Conservation (phyloP, 495 filamentous ascomycete genomes). For the Bathelium albidoporum region DNA sequence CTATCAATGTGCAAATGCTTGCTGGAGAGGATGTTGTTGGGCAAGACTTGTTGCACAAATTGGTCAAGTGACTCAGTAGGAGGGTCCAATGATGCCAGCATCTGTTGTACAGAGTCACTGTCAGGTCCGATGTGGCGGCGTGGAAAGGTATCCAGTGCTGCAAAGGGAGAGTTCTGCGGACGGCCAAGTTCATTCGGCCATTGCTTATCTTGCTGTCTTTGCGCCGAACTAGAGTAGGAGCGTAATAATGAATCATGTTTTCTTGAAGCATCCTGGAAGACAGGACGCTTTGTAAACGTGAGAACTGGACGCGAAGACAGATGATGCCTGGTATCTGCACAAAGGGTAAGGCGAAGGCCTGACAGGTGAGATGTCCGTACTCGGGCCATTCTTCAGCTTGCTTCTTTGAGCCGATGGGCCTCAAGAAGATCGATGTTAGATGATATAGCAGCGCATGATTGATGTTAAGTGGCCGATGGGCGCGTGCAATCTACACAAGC, state of each 20-base stretch:
- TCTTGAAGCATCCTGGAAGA: neutral
- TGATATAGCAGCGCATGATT: neutral
- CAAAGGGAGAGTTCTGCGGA: conserved; percentile 19
- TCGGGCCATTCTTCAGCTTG: neutral
- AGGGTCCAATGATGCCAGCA: conserved; percentile 74
- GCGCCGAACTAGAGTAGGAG: neutral
- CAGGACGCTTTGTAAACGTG: no score
- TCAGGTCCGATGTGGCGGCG: conserved; percentile 92
- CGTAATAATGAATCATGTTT: neutral
- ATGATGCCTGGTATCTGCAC: neutral
- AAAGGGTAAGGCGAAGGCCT: neutral
- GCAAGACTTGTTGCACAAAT: conserved; percentile 85
- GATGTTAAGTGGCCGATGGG: neutral
- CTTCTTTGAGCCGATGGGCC: neutral
- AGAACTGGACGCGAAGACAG: no score
- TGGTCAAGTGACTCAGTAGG: conserved; percentile 64
- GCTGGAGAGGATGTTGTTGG: conserved; percentile 67
- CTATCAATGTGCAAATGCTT: conserved; percentile 45
- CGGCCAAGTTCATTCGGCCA: neutral
- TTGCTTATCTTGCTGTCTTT: neutral
- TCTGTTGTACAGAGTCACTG: conserved; percentile 55
- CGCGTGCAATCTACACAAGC: no score
- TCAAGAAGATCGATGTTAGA: neutral
- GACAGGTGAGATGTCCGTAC: neutral
- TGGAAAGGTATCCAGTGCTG: conserved; percentile 55